These are phyloP conservation scores for Candida piceae DNA, from an alignment of 805 yeast species.

Conservation along the genomic window DNA sequence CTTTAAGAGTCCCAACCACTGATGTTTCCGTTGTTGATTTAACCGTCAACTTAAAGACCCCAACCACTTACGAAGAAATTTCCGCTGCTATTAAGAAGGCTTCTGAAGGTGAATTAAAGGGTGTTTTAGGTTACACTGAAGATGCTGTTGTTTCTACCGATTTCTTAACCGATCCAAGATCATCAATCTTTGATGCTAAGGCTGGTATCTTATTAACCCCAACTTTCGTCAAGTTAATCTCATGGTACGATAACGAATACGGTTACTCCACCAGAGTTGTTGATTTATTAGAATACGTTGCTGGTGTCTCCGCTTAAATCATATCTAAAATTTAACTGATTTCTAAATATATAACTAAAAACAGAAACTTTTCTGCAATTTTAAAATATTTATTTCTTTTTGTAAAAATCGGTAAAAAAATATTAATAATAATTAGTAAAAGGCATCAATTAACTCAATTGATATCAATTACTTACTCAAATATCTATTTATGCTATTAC, in stretches of 20 bases:
- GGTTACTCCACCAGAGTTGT: slow-evolving; percentile 97
- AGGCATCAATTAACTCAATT: no score
- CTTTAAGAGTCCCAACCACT: slow-evolving; percentile 89
- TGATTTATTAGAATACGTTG: slow-evolving; percentile 79
- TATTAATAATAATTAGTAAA: no score
- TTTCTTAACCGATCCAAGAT: slow-evolving; percentile 78
- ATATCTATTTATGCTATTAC: no score
- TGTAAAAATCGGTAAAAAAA: no score
- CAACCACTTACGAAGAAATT: slow-evolving; percentile 80
- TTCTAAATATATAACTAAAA: no score
- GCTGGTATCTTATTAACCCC: slow-evolving; percentile 88
- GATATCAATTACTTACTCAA: no score
- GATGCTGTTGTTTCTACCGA: slow-evolving; percentile 90
- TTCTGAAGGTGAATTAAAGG: slow-evolving; percentile 73
- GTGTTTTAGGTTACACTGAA: slow-evolving; percentile 84
- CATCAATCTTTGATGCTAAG: slow-evolving; percentile 85
- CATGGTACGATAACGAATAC: slow-evolving; percentile 96
- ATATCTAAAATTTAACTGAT: neutral
- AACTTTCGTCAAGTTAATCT: slow-evolving; percentile 82
- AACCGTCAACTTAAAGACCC: slow-evolving; percentile 75
- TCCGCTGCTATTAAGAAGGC: slow-evolving; percentile 70
- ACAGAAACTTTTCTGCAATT: no score
- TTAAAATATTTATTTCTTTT: no score
- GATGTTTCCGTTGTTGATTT: slow-evolving; percentile 93
- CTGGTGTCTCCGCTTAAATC: slow-evolving; percentile 39